Percentiles rank a stretch among this genome's conserved stretches.
phyloP scores from a whole-genome alignment of 1,139 yeast genomes.

The Blastobotrys indianensis region DNA sequence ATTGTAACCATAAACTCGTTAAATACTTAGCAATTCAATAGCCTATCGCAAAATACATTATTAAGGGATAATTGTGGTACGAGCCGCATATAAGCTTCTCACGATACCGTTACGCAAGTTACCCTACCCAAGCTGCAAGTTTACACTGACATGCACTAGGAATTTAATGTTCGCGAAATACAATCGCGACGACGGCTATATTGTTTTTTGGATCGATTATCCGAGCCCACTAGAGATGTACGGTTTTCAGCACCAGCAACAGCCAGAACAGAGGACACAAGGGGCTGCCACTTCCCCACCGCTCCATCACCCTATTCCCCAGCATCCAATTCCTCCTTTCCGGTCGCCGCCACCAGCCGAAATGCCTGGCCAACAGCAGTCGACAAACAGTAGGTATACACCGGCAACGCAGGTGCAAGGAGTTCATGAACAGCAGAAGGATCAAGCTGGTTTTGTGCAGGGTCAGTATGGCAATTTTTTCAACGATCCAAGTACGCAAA shows the following conservation, averaged over 20 bases:
- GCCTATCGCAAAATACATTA: no score
- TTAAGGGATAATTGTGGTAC: no score
- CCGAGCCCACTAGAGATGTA: neutral
- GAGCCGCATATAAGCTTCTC: no score
- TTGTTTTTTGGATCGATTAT: no score
- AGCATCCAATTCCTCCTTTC: slow-evolving; percentile 40
- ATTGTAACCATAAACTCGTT: no score
- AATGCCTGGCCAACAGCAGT: slow-evolving; percentile 13
- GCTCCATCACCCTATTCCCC: slow-evolving; percentile 43
- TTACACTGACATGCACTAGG: no score
- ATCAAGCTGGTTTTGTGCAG: slow-evolving; percentile 15
- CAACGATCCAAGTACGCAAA: slow-evolving; percentile 73
- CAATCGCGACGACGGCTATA: neutral
- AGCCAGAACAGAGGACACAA: neutral
- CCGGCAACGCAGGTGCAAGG: slow-evolving; percentile 7
- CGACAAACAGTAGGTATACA: slow-evolving; percentile 11
- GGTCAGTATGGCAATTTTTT: slow-evolving; percentile 41
- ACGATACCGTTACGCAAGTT: no score
- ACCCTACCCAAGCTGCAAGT: no score
- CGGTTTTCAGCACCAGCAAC: slow-evolving; percentile 5
- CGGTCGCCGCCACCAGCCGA: slow-evolving; percentile 34
- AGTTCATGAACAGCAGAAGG: neutral
- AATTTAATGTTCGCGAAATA: neutral
- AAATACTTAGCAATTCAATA: no score
- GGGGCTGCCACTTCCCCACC: slow-evolving; percentile 39